Percentiles rank a stretch among this genome's conserved stretches.
Evolutionary conservation across 805 yeast species (phyloP).

Genomic region (Starmera quercuum): DNA sequence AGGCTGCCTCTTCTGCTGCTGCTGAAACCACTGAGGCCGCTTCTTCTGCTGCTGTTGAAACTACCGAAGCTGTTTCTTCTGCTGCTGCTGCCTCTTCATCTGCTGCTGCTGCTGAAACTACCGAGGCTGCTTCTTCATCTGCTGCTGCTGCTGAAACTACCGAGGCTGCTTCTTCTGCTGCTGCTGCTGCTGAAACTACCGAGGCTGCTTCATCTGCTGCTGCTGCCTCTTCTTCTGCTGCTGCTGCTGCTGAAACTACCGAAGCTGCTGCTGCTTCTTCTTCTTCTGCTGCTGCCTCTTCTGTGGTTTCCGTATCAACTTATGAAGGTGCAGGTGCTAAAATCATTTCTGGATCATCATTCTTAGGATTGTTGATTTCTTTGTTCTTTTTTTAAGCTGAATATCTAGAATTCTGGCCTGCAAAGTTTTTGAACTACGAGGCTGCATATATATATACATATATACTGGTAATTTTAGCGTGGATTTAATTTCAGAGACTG

Average conservation of each 20-base stretch:
- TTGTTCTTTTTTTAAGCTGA: neutral
- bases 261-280: neutral
- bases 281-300: neutral
- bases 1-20: constrained; percentile 1
- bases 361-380: neutral
- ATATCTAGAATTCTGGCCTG: too few species aligned
- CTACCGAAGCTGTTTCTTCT: neutral
- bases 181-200: too few species aligned
- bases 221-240: neutral
- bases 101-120: neutral
- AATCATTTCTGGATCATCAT: neutral
- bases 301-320: neutral
- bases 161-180: neutral
- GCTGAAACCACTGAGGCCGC: neutral
- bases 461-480: too few species aligned
- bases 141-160: neutral
- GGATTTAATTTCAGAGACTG: too few species aligned
- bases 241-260: neutral
- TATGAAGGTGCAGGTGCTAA: neutral
- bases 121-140: neutral
- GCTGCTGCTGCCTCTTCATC: neutral
- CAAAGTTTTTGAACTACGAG: too few species aligned
- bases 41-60: neutral
- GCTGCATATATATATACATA: too few species aligned
- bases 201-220: neutral